These are phyloP conservation scores for Pseudogymnoascus sp. DNA, from an alignment of 2,329 filamentous ascomycete genomes.

Conservation along the genomic window DNA sequence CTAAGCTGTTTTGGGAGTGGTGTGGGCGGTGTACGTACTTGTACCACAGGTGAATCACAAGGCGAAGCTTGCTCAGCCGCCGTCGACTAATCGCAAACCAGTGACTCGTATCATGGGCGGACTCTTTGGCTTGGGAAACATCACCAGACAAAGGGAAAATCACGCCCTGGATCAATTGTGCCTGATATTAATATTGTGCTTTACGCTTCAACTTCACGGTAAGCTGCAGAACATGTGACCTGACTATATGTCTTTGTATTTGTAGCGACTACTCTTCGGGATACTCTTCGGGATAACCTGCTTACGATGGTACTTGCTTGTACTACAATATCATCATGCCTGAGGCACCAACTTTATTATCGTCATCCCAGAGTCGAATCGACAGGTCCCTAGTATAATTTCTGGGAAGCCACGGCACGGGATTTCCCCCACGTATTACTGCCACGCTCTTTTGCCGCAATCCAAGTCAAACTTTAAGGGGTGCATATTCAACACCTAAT, in stretches of 20 bases:
- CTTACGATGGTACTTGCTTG: not conserved
- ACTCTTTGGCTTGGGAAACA: not conserved
- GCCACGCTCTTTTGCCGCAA: not conserved
- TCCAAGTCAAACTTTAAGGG: not conserved
- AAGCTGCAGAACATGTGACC: not conserved
- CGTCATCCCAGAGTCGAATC: not conserved
- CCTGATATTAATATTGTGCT: not conserved
- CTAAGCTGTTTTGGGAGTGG: not conserved
- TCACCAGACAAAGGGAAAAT: not conserved
- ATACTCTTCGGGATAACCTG: not conserved
- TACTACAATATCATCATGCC: not conserved
- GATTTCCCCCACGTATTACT: not conserved
- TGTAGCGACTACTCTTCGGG: not conserved
- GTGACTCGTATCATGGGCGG: constrained; percentile 2
- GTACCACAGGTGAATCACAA: constrained; percentile 1
- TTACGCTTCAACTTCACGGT: not conserved
- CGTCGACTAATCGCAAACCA: constrained; percentile 2
- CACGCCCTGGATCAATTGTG: not conserved
- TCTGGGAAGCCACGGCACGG: not conserved
- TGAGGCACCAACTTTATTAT: not conserved
- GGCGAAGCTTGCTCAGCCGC: constrained; percentile 7
- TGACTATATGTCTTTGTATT: not conserved
- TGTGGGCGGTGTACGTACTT: not conserved
- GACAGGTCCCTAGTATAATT: not conserved
- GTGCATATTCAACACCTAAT: not conserved